Evolutionary conservation across 2,329 filamentous ascomycete species (phyloP).

Genomic region (Colletotrichum sp.): DNA sequence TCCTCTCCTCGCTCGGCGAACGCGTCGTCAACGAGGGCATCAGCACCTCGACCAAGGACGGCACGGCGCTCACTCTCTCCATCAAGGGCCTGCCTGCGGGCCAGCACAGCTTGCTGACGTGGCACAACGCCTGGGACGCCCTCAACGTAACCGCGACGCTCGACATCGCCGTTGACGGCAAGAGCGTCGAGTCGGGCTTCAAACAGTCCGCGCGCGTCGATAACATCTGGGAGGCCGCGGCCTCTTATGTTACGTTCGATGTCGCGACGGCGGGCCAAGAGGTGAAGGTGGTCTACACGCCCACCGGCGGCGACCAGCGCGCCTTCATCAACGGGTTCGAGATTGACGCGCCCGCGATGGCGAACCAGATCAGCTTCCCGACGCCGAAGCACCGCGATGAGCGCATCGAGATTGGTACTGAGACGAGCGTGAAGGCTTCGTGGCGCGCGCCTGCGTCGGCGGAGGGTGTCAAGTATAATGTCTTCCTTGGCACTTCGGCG

Average conservation of each 20-base stretch:
- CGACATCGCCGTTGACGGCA: constrained; percentile 28
- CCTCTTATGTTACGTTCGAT: constrained; percentile 30
- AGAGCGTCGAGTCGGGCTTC: neutral
- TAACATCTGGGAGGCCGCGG: constrained; percentile 34
- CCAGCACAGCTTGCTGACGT: constrained; percentile 30
- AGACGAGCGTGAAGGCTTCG: constrained; percentile 15
- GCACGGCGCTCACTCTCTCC: constrained; percentile 27
- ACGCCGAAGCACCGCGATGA: constrained; percentile 32
- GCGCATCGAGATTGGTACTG: constrained; percentile 24
- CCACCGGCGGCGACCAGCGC: constrained; percentile 20
- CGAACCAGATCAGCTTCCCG: constrained; percentile 30
- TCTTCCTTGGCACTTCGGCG: constrained; percentile 28
- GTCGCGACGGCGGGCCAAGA: constrained; percentile 20
- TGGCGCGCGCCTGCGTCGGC: constrained; percentile 28
- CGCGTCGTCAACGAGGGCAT: constrained; percentile 31
- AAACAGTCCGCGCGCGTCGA: constrained; percentile 30
- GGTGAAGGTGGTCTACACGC: constrained; percentile 30
- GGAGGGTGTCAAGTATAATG: constrained; percentile 26
- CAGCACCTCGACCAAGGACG: constrained; percentile 26
- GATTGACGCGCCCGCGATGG: constrained; percentile 28
- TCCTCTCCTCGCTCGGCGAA: constrained; percentile 31
- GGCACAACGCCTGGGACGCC: constrained; percentile 35
- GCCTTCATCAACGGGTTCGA: constrained; percentile 36
- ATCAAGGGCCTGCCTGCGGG: constrained; percentile 31
- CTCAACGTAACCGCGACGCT: constrained; percentile 25